Evolutionary conservation across 768 basidiomycete genomes (phyloP).

Genomic region (Dendrothele bispora): DNA sequence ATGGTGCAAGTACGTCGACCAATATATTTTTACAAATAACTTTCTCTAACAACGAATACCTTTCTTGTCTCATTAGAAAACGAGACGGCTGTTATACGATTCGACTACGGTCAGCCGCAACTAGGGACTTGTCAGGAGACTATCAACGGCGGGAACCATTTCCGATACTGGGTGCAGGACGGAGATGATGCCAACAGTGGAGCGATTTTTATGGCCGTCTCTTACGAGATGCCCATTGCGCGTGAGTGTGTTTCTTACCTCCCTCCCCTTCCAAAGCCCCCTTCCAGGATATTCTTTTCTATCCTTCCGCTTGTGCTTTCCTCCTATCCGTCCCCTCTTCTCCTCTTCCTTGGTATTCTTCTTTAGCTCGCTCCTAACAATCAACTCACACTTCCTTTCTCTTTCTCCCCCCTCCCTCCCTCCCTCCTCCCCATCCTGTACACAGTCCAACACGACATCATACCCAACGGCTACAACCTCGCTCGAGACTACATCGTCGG

Average conservation of each 20-base stretch:
- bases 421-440: too few species aligned
- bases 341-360: not conserved
- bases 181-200: slow-evolving; percentile 63
- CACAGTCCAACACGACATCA: slow-evolving; percentile 66
- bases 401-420: too few species aligned
- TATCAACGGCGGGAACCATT: slow-evolving; percentile 82
- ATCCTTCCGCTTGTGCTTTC: too few species aligned
- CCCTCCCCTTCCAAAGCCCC: not conserved
- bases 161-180: slow-evolving; percentile 87
- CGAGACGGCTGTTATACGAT: slow-evolving; percentile 80
- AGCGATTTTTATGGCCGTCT: slow-evolving; percentile 73
- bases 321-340: too few species aligned
- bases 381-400: too few species aligned
- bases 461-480: slow-evolving; percentile 78
- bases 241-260: slow-evolving; percentile 32
- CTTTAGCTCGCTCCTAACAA: slow-evolving; percentile 4
- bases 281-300: too few species aligned
- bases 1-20: slow-evolving; percentile 63
- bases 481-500: slow-evolving; percentile 87
- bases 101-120: slow-evolving; percentile 77
- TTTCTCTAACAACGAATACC: too few species aligned
- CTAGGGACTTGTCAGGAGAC: slow-evolving; percentile 86
- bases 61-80: slow-evolving; percentile 47
- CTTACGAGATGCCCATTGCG: slow-evolving; percentile 69
- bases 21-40: not conserved